Conservation (phyloP, 1,284 basidiomycete genomes). For the Ustilago xerochloae region DNA sequence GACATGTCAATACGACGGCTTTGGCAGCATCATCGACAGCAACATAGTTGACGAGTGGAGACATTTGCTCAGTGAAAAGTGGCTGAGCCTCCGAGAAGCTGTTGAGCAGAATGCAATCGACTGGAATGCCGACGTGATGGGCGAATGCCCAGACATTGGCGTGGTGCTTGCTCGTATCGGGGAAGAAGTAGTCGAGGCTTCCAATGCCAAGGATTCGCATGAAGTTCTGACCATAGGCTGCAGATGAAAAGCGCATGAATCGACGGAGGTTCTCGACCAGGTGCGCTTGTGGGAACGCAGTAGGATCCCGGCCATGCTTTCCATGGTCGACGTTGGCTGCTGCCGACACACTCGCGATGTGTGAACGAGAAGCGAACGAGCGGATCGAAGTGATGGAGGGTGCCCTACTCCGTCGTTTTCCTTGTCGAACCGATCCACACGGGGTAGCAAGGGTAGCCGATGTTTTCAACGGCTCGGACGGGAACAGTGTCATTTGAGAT, state of each 20-base stretch:
- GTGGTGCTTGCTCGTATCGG: constrained; percentile 70
- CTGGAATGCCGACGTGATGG: constrained; percentile 71
- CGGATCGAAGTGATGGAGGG: constrained; percentile 56
- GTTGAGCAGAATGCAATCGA: constrained; percentile 71
- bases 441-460: constrained; percentile 16
- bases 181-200: constrained; percentile 70
- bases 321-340: constrained; percentile 23
- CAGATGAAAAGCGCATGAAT: constrained; percentile 70
- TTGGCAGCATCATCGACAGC: constrained; percentile 70
- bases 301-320: constrained; percentile 18
- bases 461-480: background rate
- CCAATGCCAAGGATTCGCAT: constrained; percentile 71
- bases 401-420: constrained; percentile 41
- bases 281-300: constrained; percentile 69
- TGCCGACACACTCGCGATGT: constrained; percentile 36
- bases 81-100: constrained; percentile 69
- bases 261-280: constrained; percentile 71
- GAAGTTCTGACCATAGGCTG: constrained; percentile 67
- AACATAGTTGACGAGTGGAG: constrained; percentile 71
- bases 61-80: constrained; percentile 62
- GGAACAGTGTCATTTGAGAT: constrained; percentile 17
- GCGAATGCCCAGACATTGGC: constrained; percentile 70
- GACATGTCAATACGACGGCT: constrained; percentile 71
- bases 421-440: constrained; percentile 28
- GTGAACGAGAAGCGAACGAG: constrained; percentile 52